phyloP scores from a whole-genome alignment of 2,329 filamentous ascomycete genomes.

The Venturia carpophila region DNA sequence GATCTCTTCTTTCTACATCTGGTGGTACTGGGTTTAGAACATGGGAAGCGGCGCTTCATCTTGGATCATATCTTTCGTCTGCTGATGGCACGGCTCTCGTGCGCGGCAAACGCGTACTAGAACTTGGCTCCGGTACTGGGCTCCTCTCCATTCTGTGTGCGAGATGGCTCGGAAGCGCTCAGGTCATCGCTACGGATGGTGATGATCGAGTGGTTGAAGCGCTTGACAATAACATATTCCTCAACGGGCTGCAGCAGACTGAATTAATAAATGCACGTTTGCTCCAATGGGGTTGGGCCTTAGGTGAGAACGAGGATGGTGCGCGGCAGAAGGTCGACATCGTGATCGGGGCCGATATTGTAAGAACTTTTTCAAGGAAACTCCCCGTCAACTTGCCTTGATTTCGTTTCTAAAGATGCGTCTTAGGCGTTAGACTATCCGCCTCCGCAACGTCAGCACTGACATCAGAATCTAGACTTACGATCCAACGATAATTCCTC shows the following conservation, averaged over 20 bases:
- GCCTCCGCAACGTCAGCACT: conserved; percentile 19
- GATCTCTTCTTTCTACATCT: conserved; percentile 58
- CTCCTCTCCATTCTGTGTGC: conserved; percentile 67
- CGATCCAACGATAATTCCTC: conserved; percentile 55
- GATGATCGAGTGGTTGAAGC: conserved; percentile 63
- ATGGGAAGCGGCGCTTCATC: conserved; percentile 71
- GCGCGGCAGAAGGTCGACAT: conserved; percentile 47
- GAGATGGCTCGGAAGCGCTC: conserved; percentile 52
- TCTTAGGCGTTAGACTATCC: conserved; percentile 12
- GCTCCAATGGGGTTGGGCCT: conserved; percentile 58
- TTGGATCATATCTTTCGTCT: conserved; percentile 57
- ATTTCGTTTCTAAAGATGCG: not conserved
- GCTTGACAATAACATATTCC: conserved; percentile 57
- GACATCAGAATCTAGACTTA: conserved; percentile 49
- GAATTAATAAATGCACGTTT: conserved; percentile 43
- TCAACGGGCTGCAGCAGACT: conserved; percentile 52
- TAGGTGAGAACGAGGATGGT: conserved; percentile 43
- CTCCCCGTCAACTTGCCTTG: conserved; percentile 10
- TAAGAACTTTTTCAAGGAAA: conserved; percentile 27
- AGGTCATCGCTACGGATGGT: conserved; percentile 65
- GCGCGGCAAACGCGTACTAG: conserved; percentile 52
- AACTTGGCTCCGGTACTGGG: conserved; percentile 70
- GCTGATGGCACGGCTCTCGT: conserved; percentile 41
- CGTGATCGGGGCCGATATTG: conserved; percentile 66
- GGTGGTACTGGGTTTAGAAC: conserved; percentile 72